Conservation (phyloP, 225 moss, liverwort and hornwort genomes). For the Rhytidiadelphus loreus region DNA sequence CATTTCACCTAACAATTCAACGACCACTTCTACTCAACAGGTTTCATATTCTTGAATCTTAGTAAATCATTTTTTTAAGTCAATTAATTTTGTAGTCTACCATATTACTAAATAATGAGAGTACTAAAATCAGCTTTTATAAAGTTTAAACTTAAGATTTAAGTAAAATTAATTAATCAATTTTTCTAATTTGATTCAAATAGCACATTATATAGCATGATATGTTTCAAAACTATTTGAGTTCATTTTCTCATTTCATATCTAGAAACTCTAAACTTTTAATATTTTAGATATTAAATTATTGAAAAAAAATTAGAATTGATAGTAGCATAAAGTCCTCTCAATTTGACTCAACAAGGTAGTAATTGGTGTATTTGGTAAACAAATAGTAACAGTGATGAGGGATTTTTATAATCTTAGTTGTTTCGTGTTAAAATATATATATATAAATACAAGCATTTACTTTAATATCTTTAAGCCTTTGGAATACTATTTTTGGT, state of each 20-base stretch:
- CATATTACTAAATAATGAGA: background rate
- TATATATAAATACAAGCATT: background rate
- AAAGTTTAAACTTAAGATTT: background rate
- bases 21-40: background rate
- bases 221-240: background rate
- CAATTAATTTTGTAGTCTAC: background rate
- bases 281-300: too few relatives aligned
- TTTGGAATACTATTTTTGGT: background rate
- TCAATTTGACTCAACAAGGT: background rate
- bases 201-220: background rate
- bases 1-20: background rate
- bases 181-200: too few relatives aligned
- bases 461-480: background rate
- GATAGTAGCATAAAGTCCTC: background rate
- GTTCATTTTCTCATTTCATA: accelerated
- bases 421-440: too few relatives aligned
- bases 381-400: background rate
- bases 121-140: background rate
- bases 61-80: background rate
- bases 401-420: accelerated
- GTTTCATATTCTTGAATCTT: background rate
- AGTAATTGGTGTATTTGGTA: background rate
- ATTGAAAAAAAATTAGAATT: background rate
- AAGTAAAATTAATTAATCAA: background rate
- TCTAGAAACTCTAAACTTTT: accelerated